These are phyloP conservation scores for Pythium phragmiticola DNA, from an alignment of 352 stramenopile genomes.

Conservation along the genomic window DNA sequence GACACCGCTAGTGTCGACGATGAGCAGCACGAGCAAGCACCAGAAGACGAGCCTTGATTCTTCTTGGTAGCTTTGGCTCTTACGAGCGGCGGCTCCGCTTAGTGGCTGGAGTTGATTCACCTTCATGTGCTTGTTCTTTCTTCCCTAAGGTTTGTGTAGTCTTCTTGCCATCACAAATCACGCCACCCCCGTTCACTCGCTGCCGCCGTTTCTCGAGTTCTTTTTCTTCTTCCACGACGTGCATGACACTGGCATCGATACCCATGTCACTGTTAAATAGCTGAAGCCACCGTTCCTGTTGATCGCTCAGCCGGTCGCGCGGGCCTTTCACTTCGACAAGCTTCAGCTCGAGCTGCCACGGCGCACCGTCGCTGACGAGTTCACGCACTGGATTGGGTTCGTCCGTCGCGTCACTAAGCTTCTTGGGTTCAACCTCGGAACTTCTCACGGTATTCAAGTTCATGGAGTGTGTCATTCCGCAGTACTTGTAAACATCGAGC, in stretches of 20 bases:
- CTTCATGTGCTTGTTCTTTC: constrained; percentile 8
- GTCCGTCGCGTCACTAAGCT: not conserved
- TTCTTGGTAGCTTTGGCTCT: not conserved
- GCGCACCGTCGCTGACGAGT: not conserved
- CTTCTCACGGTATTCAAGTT: constrained; percentile 35
- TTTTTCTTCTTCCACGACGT: constrained; percentile 72
- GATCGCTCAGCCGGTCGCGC: constrained; percentile 78
- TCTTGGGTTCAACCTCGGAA: not conserved
- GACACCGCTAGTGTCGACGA: not conserved
- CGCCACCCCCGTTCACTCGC: constrained; percentile 9
- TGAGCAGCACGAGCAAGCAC: constrained; percentile 7
- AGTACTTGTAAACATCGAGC: constrained; percentile 45
- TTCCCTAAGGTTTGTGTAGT: not conserved
- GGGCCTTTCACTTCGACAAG: constrained; percentile 88
- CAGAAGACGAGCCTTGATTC: constrained; percentile 19
- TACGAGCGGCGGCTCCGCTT: constrained; percentile 8
- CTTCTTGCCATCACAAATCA: not conserved
- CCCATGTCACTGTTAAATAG: constrained; percentile 55
- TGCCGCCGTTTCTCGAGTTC: constrained; percentile 26
- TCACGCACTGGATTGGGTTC: not conserved
- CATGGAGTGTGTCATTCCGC: constrained; percentile 48
- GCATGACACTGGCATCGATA: constrained; percentile 61
- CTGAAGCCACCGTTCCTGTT: constrained; percentile 79
- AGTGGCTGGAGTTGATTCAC: not conserved
- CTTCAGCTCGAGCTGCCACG: constrained; percentile 36